These are phyloP conservation scores for Pelargonium nanum DNA, from an alignment of 345 rosid species.

Conservation along the genomic window DNA sequence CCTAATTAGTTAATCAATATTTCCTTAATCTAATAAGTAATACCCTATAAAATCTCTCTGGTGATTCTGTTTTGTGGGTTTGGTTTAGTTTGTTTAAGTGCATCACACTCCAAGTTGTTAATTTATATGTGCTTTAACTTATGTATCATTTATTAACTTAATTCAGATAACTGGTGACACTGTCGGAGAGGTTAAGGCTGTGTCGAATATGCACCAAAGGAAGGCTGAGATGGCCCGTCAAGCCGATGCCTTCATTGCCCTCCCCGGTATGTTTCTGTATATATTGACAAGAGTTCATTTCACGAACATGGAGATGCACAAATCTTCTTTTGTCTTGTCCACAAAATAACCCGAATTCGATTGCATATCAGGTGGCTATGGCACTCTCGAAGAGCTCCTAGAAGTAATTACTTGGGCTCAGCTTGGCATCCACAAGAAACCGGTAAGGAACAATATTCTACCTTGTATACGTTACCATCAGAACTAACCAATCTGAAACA, in stretches of 20 bases:
- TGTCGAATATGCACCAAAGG: constrained; percentile 87
- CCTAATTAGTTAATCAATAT: too few species aligned
- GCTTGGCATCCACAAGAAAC: constrained; percentile 89
- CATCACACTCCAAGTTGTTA: too few species aligned
- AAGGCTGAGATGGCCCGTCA: constrained; percentile 95
- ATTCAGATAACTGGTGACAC: constrained; percentile 68
- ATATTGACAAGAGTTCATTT: background rate
- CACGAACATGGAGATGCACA: background rate
- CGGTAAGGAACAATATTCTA: constrained; percentile 36
- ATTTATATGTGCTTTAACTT: too few species aligned
- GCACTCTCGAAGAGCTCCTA: constrained; percentile 86
- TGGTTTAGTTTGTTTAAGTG: too few species aligned
- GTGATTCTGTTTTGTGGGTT: too few species aligned
- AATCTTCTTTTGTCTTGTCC: background rate
- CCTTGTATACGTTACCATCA: too few species aligned
- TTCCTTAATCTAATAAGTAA: too few species aligned
- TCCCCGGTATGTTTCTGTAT: constrained; percentile 46
- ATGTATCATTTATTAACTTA: too few species aligned
- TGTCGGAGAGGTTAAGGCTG: constrained; percentile 86
- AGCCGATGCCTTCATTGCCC: constrained; percentile 92
- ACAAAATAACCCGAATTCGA: background rate
- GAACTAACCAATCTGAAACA: too few species aligned
- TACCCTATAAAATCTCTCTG: too few species aligned
- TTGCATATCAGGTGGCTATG: constrained; percentile 65
- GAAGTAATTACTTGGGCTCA: constrained; percentile 99